phyloP scores from a whole-genome alignment of 805 yeast species.

The Monosporozyma aerobia region DNA sequence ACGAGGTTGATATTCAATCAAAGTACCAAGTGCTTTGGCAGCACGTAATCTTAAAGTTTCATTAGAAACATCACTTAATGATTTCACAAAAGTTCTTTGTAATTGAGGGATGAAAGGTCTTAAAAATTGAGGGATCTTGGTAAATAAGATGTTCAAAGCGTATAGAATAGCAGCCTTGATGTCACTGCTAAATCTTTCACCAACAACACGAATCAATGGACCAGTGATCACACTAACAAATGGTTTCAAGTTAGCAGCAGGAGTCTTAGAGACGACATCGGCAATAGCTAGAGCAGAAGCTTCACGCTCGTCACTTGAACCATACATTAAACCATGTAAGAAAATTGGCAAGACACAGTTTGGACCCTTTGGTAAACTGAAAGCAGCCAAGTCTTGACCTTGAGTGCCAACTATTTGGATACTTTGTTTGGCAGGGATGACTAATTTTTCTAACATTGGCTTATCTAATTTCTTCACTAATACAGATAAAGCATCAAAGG shows the following conservation, averaged over 20 bases:
- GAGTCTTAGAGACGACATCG: slow-evolving; percentile 75
- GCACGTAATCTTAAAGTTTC: slow-evolving; percentile 74
- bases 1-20: slow-evolving; percentile 83
- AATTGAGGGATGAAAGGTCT: slow-evolving; percentile 95
- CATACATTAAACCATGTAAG: slow-evolving; percentile 92
- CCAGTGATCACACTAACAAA: slow-evolving; percentile 92
- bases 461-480: slow-evolving; percentile 67
- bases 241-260: slow-evolving; percentile 71
- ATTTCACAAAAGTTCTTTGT: slow-evolving; percentile 92
- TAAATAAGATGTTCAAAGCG: slow-evolving; percentile 70
- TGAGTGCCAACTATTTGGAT: slow-evolving; percentile 53
- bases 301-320: slow-evolving; percentile 75
- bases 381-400: slow-evolving; percentile 64
- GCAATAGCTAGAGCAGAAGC: slow-evolving; percentile 83
- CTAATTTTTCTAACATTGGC: slow-evolving; percentile 65
- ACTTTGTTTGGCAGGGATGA: slow-evolving; percentile 72
- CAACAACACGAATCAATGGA: slow-evolving; percentile 94
- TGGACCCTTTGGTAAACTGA: slow-evolving; percentile 70
- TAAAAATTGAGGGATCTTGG: slow-evolving; percentile 79
- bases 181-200: slow-evolving; percentile 86
- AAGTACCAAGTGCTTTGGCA: slow-evolving; percentile 79
- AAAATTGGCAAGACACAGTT: slow-evolving; percentile 83
- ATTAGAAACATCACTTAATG: slow-evolving; percentile 68
- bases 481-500: slow-evolving; percentile 54
- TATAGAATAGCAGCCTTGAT: slow-evolving; percentile 88